A percentile compares a stretch with the other conserved stretches of the same genome.
These are phyloP conservation scores for Kappamyces sp. DNA, from an alignment of 192 early-diverging fungal species.

Conservation along the genomic window DNA sequence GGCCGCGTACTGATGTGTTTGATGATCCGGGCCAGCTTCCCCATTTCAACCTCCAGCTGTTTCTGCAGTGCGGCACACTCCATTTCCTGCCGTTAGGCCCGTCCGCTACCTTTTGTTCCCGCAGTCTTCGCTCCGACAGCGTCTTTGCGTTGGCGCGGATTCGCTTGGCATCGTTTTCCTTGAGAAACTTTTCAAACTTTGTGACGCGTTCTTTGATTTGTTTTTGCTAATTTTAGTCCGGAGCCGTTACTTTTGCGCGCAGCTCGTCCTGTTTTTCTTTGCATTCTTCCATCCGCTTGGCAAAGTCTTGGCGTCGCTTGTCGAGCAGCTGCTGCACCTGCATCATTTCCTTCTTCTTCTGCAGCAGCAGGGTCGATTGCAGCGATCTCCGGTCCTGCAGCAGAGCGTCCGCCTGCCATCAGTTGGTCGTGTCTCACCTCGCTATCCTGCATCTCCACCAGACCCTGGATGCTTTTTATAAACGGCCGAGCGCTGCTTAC, in stretches of 20 bases:
- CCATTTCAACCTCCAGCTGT: conserved; percentile 36
- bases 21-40: conserved; percentile 37
- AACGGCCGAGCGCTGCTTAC: conserved; percentile 17
- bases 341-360: conserved; percentile 59
- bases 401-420: conserved; percentile 24
- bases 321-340: conserved; percentile 48
- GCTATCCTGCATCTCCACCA: neutral
- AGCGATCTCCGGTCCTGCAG: conserved; percentile 41
- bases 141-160: conserved; percentile 54
- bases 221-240: conserved; percentile 41
- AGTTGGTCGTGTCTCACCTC: neutral
- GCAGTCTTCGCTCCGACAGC: conserved; percentile 45
- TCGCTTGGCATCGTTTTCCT: conserved; percentile 62
- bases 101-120: conserved; percentile 44
- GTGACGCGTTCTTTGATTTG: conserved; percentile 54
- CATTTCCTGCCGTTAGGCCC: conserved; percentile 37
- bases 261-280: conserved; percentile 58
- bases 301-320: conserved; percentile 48
- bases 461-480: conserved; percentile 11
- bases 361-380: conserved; percentile 54
- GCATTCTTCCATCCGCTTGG: conserved; percentile 61
- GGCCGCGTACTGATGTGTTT: conserved; percentile 41
- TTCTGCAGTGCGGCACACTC: conserved; percentile 36
- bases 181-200: conserved; percentile 64
- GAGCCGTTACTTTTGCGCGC: conserved; percentile 35